A percentile compares a stretch with the other conserved stretches of the same genome.
These are phyloP conservation scores for Linnemannia zychae DNA, from an alignment of 192 early-diverging fungal species.

Conservation along the genomic window DNA sequence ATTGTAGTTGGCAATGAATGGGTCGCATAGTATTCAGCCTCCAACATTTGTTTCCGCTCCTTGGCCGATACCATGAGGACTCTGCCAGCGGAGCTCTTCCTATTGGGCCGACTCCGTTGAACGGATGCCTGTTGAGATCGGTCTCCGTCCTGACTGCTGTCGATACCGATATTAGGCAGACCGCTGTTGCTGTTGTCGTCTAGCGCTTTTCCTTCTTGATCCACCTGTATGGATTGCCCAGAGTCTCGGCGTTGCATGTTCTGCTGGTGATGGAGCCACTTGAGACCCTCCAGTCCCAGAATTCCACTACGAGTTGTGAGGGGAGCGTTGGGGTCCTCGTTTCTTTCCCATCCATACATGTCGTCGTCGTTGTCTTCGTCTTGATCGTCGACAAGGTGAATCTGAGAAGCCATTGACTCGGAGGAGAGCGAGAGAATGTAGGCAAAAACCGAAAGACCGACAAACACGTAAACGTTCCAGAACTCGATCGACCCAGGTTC, in stretches of 20 bases:
- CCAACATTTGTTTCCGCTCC: slow-evolving; percentile 51
- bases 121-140: slow-evolving; percentile 15
- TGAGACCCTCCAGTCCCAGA: slow-evolving; percentile 44
- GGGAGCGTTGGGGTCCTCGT: slow-evolving; percentile 38
- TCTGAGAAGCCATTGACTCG: slow-evolving; percentile 47
- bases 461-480: slow-evolving; percentile 55
- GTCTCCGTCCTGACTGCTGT: slow-evolving; percentile 7
- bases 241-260: slow-evolving; percentile 13
- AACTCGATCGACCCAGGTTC: slow-evolving; percentile 52
- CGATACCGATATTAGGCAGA: background rate
- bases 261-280: slow-evolving; percentile 41
- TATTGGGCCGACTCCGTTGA: slow-evolving; percentile 12
- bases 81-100: slow-evolving; percentile 21
- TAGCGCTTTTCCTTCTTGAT: slow-evolving; percentile 28
- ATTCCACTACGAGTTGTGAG: slow-evolving; percentile 38
- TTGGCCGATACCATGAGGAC: slow-evolving; percentile 44
- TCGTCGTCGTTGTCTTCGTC: slow-evolving; percentile 41
- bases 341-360: slow-evolving; percentile 53
- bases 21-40: slow-evolving; percentile 50
- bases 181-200: background rate
- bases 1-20: slow-evolving; percentile 37
- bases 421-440: slow-evolving; percentile 51
- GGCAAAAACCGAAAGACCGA: slow-evolving; percentile 46
- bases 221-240: background rate
- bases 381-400: slow-evolving; percentile 48